Percentiles rank a stretch among this genome's conserved stretches.
phyloP scores from a whole-genome alignment of 305 asterid genomes.

The Solanum hybrid region DNA sequence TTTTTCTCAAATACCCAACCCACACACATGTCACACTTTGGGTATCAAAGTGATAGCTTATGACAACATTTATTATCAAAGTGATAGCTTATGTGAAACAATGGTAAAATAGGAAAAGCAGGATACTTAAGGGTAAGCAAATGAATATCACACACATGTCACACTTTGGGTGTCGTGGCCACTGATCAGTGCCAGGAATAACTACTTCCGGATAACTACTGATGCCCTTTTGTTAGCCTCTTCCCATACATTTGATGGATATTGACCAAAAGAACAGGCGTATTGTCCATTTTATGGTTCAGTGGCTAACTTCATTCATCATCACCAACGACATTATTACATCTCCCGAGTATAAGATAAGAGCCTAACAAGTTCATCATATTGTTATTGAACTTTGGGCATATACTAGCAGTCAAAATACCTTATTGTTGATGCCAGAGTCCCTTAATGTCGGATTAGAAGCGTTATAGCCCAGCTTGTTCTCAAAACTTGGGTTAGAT shows the following conservation, averaged over 20 bases:
- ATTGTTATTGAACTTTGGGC: background rate
- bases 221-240: background rate
- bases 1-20: background rate
- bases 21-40: background rate
- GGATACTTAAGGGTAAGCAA: background rate
- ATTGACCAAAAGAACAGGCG: background rate
- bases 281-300: background rate
- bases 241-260: background rate
- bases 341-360: background rate
- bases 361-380: background rate
- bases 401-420: slow-evolving; percentile 7
- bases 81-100: background rate
- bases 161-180: background rate
- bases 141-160: background rate
- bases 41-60: background rate
- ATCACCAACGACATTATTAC: background rate
- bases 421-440: slow-evolving; percentile 82
- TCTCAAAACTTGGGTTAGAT: slow-evolving; percentile 22
- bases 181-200: background rate
- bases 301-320: background rate
- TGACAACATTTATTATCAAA: background rate
- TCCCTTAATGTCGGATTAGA: slow-evolving; percentile 38
- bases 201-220: background rate
- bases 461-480: slow-evolving; percentile 23
- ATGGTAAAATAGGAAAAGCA: background rate